Evolutionary conservation across 768 basidiomycete genomes (phyloP).

Genomic region (Dacryopinax spathularia): DNA sequence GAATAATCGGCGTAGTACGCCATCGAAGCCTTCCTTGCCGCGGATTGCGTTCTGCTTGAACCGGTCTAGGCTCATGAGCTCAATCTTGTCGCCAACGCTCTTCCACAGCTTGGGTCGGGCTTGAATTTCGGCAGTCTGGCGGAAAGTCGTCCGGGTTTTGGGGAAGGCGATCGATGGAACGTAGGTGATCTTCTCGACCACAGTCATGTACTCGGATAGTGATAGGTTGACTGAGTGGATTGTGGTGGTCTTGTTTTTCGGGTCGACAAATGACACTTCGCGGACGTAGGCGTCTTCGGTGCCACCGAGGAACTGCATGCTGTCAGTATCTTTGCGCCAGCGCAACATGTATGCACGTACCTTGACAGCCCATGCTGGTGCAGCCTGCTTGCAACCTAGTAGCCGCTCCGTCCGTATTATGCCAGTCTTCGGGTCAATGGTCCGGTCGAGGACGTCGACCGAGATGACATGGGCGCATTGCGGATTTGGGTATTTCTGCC

Average conservation of each 20-base stretch:
- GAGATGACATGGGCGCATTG: constrained; percentile 79
- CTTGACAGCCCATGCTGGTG: constrained; percentile 86
- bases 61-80: constrained; percentile 72
- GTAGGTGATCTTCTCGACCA: constrained; percentile 82
- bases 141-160: constrained; percentile 48
- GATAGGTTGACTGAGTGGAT: constrained; percentile 89
- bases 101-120: constrained; percentile 69
- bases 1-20: constrained; percentile 60
- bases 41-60: constrained; percentile 86
- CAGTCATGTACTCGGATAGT: constrained; percentile 86
- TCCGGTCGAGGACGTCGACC: constrained; percentile 74
- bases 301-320: constrained; percentile 64
- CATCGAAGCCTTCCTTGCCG: constrained; percentile 80
- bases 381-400: constrained; percentile 80
- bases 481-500: constrained; percentile 93
- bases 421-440: constrained; percentile 68
- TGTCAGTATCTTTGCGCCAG: constrained; percentile 4
- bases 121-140: constrained; percentile 86
- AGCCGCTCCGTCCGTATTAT: constrained; percentile 85
- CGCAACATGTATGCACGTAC: constrained; percentile 31
- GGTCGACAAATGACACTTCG: constrained; percentile 88
- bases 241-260: constrained; percentile 59
- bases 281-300: constrained; percentile 90
- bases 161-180: constrained; percentile 40
- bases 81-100: constrained; percentile 65